These are phyloP conservation scores for Sanghuangporus sanghuang DNA, from an alignment of 1,284 basidiomycete species.

Conservation along the genomic window DNA sequence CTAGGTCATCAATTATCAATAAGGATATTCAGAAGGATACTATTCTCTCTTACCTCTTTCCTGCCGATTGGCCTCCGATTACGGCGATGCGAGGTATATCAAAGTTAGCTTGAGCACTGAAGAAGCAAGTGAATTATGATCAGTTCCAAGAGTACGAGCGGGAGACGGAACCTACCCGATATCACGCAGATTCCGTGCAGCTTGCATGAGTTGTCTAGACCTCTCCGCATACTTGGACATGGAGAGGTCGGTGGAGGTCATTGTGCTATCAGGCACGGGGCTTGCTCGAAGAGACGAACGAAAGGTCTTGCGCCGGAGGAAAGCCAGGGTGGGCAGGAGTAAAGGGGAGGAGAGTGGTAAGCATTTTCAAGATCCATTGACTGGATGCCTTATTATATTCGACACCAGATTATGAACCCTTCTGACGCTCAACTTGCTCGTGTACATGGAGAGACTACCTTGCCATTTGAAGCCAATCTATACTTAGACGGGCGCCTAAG, in stretches of 20 bases:
- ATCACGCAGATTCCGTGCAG: constrained; percentile 12
- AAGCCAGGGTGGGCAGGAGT: not conserved
- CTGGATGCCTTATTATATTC: no score
- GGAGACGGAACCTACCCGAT: constrained; percentile 6
- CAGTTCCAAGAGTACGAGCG: not conserved
- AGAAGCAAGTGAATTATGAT: not conserved
- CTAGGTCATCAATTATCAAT: constrained; percentile 1
- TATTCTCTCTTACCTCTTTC: constrained; percentile 18
- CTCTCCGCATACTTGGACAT: constrained; percentile 4
- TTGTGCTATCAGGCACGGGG: not conserved
- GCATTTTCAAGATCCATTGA: no score
- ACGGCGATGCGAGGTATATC: constrained; percentile 26
- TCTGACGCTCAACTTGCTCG: no score
- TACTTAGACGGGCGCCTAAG: no score
- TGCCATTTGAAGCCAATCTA: no score
- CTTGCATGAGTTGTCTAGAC: not conserved
- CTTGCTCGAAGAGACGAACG: not conserved
- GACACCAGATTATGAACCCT: no score
- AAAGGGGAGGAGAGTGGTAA: no score
- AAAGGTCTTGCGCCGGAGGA: not conserved
- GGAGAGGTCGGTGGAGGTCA: not conserved
- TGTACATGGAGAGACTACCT: no score
- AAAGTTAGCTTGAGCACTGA: constrained; percentile 20
- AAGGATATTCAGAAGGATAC: not conserved
- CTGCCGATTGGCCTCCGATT: constrained; percentile 25